Evolutionary conservation across 2,329 filamentous ascomycete species (phyloP), one percentile per base, ranked within the genome.

Genomic region (Colletotrichum tropicale): DNA sequence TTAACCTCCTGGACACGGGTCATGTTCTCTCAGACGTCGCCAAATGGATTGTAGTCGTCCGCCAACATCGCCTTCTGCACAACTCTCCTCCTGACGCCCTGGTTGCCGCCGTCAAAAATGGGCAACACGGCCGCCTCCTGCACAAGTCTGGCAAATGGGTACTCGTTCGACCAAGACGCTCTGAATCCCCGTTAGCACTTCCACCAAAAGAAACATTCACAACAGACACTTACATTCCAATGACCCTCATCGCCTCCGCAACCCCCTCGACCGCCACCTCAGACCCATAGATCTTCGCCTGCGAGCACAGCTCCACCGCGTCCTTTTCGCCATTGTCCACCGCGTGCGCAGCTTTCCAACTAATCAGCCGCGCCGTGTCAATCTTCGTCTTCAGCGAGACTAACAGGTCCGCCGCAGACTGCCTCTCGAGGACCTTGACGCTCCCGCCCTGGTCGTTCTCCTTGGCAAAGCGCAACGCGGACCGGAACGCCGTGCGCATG

Each of bases 401-500:
- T 56, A 91, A 78, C 30, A 90, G 76, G 77, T 91, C 89, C 3
- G 87, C 87, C 3, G 90, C 87, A 30, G 85, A 85, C 78, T 91
- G 89, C 18, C 87, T 84, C 74, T 88, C 81, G 8, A 90, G 79
- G 52, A 91, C 83, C 1, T 84, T 82, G 32, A 85, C 82, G 1
- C 81, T 84, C 3, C 89, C 89, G 18, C 87, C 83, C 2, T 89
- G 82, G 3, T 80, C 78, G n/a, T 91, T 86, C 0, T 69, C 68
- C 77, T 88, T 89, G 3, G 88, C 88, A 76, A 90, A 91, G 2
- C 78, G 77, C 2, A 91, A 80, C 3, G 88, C 89, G 0, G 85
- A 85, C 16, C 90, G 89, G 76, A 91, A 91, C 0, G 87, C 85
- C 0, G 87, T 85, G 1, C 89, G 85, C 88, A 90, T 89, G 55